Percentiles rank a stretch among this genome's conserved stretches.
Conservation (phyloP, 768 basidiomycete species). For the Hydnomerulius pinastri region DNA sequence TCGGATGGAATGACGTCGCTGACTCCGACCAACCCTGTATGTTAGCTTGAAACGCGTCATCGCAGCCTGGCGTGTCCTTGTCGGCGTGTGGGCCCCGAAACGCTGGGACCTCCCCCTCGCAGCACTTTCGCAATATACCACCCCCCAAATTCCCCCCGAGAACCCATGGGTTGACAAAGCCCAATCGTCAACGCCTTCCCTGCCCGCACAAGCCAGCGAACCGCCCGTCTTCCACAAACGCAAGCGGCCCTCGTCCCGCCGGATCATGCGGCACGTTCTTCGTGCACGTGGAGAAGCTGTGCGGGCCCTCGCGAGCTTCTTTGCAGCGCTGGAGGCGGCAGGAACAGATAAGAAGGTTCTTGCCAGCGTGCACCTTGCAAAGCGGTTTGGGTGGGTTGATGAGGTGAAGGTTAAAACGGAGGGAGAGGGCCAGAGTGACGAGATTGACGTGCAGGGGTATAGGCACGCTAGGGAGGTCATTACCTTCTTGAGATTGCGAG, state of each 20-base stretch:
- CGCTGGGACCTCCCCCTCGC: slow-evolving; percentile 76
- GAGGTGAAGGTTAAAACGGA: slow-evolving; percentile 28
- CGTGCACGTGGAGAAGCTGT: slow-evolving; percentile 84
- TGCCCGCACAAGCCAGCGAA: slow-evolving; percentile 33
- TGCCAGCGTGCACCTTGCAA: slow-evolving; percentile 51
- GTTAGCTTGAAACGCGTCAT: slow-evolving; percentile 79
- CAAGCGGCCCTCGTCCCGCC: slow-evolving; percentile 69
- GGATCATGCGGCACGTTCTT: slow-evolving; percentile 87
- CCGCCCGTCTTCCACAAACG: slow-evolving; percentile 36
- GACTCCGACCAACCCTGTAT: slow-evolving; percentile 16
- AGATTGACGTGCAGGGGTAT: slow-evolving; percentile 46
- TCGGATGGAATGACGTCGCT: slow-evolving; percentile 14
- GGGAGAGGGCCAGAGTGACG: slow-evolving; percentile 27
- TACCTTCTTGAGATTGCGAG: slow-evolving; percentile 63
- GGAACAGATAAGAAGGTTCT: slow-evolving; percentile 48
- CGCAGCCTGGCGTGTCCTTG: slow-evolving; percentile 95
- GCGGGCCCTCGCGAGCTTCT: slow-evolving; percentile 70
- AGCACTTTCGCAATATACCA: slow-evolving; percentile 74
- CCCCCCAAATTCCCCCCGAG: slow-evolving; percentile 62
- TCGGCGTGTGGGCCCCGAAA: slow-evolving; percentile 91
- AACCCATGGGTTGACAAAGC: slow-evolving; percentile 70
- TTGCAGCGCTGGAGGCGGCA: slow-evolving; percentile 60
- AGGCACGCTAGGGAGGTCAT: slow-evolving; percentile 73
- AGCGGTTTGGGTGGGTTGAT: slow-evolving; percentile 40
- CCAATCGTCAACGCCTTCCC: slow-evolving; percentile 29